Evolutionary conservation across 106 monocot species (phyloP), one percentile per base, ranked within the genome.

Genomic region (Dioscorea alata): DNA sequence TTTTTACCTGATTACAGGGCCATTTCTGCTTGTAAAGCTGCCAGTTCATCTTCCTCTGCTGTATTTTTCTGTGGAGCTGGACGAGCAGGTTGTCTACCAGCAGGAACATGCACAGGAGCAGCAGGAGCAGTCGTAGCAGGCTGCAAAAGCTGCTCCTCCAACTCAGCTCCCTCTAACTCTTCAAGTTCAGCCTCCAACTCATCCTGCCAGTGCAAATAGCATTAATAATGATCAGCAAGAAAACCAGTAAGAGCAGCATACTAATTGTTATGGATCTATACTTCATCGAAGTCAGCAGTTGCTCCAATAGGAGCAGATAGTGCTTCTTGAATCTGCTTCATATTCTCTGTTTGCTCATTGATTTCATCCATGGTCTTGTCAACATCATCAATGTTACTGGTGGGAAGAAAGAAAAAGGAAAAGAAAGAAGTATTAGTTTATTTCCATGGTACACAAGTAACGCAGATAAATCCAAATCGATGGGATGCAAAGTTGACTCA

Each of bases 171-270:
- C 65, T 92, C 97, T 78, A 92, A 67, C 76, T 92, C 92, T 77
- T 99, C 97, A 42, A 99, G 90, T 69, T 99, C 97, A 49, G 92
- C 90, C 73, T 99, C 97, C 79, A 99, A 79, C 59, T 99, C 97
- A 87, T 99, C 97, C 97, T 99, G 72, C 14, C 18, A 61, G 64
- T 48, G 34, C 58, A 59, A 63, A 59, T 6, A 23, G 48, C 2
- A 35, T 53, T 23, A 14, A 57, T 7, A 6, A 33, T 59, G 1
- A 8, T 22, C 9, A 16, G 18, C 22, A 17, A 14, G 52, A 32
- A 32, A 63, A 63, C 14, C 17, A 19, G 4, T 18, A 18, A 54
- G 19, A 54, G 54, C 15, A 54, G 13, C 8, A 7, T 14, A 18
- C 0, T 33, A 54, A 56, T 31, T 23, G 19, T 3, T 5, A 17